Evolutionary conservation across 2,329 filamentous ascomycete species (phyloP), one percentile per base, ranked within the genome.

Genomic region (Aspergillus caelatus): DNA sequence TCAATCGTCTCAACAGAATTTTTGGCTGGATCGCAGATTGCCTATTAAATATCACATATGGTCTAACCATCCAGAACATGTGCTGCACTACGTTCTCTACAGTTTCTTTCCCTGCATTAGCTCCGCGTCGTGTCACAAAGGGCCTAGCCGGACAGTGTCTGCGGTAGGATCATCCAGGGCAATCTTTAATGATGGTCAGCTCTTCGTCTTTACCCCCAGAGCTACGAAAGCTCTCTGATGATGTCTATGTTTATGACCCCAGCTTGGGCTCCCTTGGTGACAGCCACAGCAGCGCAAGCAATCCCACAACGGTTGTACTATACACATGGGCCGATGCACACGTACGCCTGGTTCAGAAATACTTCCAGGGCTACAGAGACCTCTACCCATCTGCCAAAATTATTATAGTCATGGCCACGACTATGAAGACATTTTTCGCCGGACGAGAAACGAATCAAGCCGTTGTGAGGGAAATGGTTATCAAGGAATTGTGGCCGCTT

Each of bases 321-420:
- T 60, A 41, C 39, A 60, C 58, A 32, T 60, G 50, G 58, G 58
- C 58, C 7, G 58, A 60, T 56, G 50, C 58, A 5, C 21, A 26
- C 14, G 9, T 36, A n/a, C 58, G 58, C 7, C 58, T 60, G 12
- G 28, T 60, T n/a, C 19, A 45, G 10, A 60, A 60, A 28, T 60
- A 60, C 36, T 30, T 55, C 26, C 32, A 55, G 26, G 58, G 58
- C 0, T 60, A 60, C n/a, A 34, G 10, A 32, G 28, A 43, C 9
- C 50, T 60, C 11, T 60, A 60, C 39, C 58, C 58, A 11, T 45
- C 48, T 4, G 26, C 50, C 4, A 60, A 60, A 36, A 34, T 60
- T 23, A 30, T 58, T 10, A 26, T 48, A 26, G 56, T 58, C 5
- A 58, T 41, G 56, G 56, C 56, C 2, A 45, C 19, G 28, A 58